Evolutionary conservation across 192 early-diverging fungal genomes (phyloP).

Genomic region (Backusella macrospora): DNA sequence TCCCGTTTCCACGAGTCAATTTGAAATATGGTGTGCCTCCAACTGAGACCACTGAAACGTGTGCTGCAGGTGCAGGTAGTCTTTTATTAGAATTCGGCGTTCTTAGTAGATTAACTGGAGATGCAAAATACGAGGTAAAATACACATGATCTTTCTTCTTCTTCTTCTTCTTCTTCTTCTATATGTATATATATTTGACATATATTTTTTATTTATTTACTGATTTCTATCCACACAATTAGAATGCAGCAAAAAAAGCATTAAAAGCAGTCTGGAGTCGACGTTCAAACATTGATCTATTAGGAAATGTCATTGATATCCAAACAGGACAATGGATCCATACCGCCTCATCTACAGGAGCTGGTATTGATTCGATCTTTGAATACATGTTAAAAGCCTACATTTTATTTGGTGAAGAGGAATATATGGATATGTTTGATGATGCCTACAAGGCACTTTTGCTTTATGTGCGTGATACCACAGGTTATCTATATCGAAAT

Average conservation of each 20-base stretch:
- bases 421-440: slow-evolving; percentile 79
- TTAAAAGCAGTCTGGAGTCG: slow-evolving; percentile 77
- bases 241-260: slow-evolving; percentile 67
- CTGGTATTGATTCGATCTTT: slow-evolving; percentile 91
- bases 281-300: slow-evolving; percentile 70
- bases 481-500: slow-evolving; percentile 84
- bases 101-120: slow-evolving; percentile 81
- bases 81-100: slow-evolving; percentile 92
- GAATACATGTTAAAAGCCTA: slow-evolving; percentile 93
- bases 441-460: slow-evolving; percentile 71
- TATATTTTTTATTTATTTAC: too few species aligned
- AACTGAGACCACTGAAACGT: slow-evolving; percentile 74
- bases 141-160: slow-evolving; percentile 17
- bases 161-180: neutral
- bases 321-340: slow-evolving; percentile 74
- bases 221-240: too few species aligned
- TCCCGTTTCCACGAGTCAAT: slow-evolving; percentile 86
- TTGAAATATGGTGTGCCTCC: slow-evolving; percentile 70
- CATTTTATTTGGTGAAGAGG: slow-evolving; percentile 81
- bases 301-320: slow-evolving; percentile 85
- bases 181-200: too few species aligned
- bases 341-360: slow-evolving; percentile 74
- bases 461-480: slow-evolving; percentile 62
- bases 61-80: slow-evolving; percentile 89
- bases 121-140: slow-evolving; percentile 80